Evolutionary conservation across 805 yeast species (phyloP).

Genomic region (Ogataea nonfermentans): DNA sequence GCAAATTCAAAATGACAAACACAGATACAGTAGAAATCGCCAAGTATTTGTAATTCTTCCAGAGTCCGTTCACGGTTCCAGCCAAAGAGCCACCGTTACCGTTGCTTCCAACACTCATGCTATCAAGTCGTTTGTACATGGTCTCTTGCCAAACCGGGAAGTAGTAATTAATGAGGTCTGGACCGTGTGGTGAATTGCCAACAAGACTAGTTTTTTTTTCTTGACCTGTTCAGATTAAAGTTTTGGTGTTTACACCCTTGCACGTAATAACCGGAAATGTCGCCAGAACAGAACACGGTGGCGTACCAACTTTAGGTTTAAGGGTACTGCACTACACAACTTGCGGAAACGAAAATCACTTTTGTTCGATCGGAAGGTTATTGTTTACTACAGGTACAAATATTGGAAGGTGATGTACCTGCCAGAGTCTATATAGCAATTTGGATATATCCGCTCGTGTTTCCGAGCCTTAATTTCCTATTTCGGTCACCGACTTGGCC

Average conservation of each 20-base stretch:
- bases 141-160: background rate
- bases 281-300: slow-evolving; percentile 7
- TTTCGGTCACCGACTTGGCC: too few relatives aligned
- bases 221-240: slow-evolving; percentile 8
- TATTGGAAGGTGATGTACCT: too few relatives aligned
- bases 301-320: background rate
- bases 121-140: slow-evolving; percentile 22
- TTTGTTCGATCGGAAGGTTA: too few relatives aligned
- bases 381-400: too few relatives aligned
- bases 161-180: background rate
- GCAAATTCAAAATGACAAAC: slow-evolving; percentile 21
- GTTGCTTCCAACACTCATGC: slow-evolving; percentile 13
- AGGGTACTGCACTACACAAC: slow-evolving; percentile 2
- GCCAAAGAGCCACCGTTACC: slow-evolving; percentile 6
- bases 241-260: background rate
- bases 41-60: slow-evolving; percentile 26
- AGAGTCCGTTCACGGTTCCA: slow-evolving; percentile 11
- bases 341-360: background rate
- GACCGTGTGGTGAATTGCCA: background rate
- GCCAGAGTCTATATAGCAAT: too few relatives aligned
- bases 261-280: slow-evolving; percentile 8
- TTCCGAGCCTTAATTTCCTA: too few relatives aligned
- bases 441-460: too few relatives aligned
- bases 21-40: slow-evolving; percentile 22
- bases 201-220: slow-evolving; percentile 3